Evolutionary conservation across 805 yeast genomes (phyloP), one percentile per base, ranked within the genome.

Genomic region (Saccharomycopsis microspora): DNA sequence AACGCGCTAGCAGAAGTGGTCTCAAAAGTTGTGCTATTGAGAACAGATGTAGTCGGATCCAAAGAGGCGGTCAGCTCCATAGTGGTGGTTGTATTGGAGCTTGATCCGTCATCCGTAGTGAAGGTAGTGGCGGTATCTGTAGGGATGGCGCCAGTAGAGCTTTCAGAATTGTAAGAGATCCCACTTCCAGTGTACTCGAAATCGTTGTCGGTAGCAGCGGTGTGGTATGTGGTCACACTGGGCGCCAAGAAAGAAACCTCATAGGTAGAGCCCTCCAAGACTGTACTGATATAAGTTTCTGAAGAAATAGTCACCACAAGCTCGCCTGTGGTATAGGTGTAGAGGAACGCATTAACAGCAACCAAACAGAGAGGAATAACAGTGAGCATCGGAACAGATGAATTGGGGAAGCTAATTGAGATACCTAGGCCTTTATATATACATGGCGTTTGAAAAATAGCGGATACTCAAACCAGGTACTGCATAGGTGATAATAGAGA

Each of bases 281-380:
- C 48, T 11, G 54, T 51, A 37, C 54, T 51, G 40, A 51, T 39
- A 32, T 32, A 44, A 6, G 53, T 46, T 10, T 29, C 44, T 6
- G 32, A 32, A 1, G 52, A 39, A 3, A 51, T 44, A 3, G 52
- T 49, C 19, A 43, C 42, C 9, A 46, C 43, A 5, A 51, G 36
- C 6, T 49, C 52, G n/a, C 48, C 54, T 7, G 49, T 49, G n/a
- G 48, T 39, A 32, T 49, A 51, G 10, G 53, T 49, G 39, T 51
- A 51, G 29, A 49, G 40, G 32, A 51, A 51, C 11, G 47, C 53
- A 27, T 35, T 32, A 29, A 39, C 44, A 3, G 32, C 10, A 6
- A 33, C 8, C 19, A 39, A 39, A 39, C 19, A 19, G 19, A 19
- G 19, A 19, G 19, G 19, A n/a, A 39, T n/a, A n/a, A 34, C n/a